These are phyloP conservation scores for Lichtheimia corymbifera DNA, from an alignment of 371 early-diverging fungal species.

Conservation along the genomic window DNA sequence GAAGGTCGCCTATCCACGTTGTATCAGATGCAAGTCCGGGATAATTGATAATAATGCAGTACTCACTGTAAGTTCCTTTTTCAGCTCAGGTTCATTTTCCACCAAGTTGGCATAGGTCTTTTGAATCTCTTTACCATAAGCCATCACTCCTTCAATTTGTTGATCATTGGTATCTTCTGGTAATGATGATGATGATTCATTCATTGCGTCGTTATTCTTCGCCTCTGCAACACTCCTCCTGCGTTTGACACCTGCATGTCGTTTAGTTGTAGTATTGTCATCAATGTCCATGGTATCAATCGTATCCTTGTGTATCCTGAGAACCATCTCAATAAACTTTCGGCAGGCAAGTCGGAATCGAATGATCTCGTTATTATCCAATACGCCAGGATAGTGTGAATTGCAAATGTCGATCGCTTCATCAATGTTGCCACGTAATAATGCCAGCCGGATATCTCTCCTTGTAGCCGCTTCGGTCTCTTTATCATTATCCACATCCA, in stretches of 20 bases:
- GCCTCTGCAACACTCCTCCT: constrained; percentile 33
- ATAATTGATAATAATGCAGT: constrained; percentile 21
- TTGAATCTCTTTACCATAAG: constrained; percentile 70
- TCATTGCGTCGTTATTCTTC: neutral
- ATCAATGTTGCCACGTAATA: constrained; percentile 70
- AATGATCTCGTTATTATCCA: constrained; percentile 56
- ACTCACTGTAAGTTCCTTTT: constrained; percentile 10
- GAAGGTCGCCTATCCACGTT: constrained; percentile 45
- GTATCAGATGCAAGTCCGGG: neutral
- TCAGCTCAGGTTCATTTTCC: constrained; percentile 8
- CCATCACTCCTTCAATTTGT: neutral
- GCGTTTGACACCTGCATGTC: constrained; percentile 24
- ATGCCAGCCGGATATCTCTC: constrained; percentile 60
- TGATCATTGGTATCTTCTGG: neutral
- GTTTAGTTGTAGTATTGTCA: constrained; percentile 16
- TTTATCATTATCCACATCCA: neutral
- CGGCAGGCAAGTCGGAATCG: constrained; percentile 76
- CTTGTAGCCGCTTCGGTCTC: neutral
- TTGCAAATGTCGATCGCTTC: constrained; percentile 60
- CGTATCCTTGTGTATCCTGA: constrained; percentile 8
- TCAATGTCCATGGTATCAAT: constrained; percentile 10
- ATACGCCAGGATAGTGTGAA: constrained; percentile 59
- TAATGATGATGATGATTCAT: neutral
- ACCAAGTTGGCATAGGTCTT: constrained; percentile 50
- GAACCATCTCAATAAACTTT: constrained; percentile 80